These are phyloP conservation scores for Sclerotinia spermophila DNA, from an alignment of 2,329 filamentous ascomycete species.

Conservation along the genomic window DNA sequence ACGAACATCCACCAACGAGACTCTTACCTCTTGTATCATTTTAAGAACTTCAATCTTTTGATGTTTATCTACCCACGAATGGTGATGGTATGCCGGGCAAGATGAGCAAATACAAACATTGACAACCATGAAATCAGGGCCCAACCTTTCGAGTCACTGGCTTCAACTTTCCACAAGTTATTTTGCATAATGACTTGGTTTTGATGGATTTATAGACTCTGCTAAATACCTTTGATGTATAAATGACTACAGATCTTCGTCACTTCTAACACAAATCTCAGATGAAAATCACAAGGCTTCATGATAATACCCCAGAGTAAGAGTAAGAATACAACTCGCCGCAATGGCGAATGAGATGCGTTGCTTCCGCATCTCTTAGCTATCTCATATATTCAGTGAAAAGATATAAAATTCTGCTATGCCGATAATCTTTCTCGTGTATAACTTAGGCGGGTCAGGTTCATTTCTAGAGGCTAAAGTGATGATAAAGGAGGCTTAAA, in stretches of 20 bases:
- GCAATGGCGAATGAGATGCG: neutral
- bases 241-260: neutral
- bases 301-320: neutral
- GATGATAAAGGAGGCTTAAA: neutral
- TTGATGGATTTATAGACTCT: neutral
- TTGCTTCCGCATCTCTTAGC: neutral
- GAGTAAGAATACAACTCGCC: neutral
- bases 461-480: neutral
- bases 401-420: neutral
- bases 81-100: neutral
- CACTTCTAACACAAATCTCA: neutral
- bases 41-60: neutral
- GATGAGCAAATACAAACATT: neutral
- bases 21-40: neutral
- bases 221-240: neutral
- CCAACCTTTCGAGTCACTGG: too few species aligned
- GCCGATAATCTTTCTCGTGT: neutral
- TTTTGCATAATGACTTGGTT: neutral
- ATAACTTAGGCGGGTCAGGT: rapidly evolving
- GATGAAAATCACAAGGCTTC: neutral
- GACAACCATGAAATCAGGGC: neutral
- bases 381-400: neutral
- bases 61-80: neutral
- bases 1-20: neutral
- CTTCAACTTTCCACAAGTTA: neutral